Evolutionary conservation across 2,329 filamentous ascomycete genomes (phyloP).

Genomic region (Biscogniauxia sp.): DNA sequence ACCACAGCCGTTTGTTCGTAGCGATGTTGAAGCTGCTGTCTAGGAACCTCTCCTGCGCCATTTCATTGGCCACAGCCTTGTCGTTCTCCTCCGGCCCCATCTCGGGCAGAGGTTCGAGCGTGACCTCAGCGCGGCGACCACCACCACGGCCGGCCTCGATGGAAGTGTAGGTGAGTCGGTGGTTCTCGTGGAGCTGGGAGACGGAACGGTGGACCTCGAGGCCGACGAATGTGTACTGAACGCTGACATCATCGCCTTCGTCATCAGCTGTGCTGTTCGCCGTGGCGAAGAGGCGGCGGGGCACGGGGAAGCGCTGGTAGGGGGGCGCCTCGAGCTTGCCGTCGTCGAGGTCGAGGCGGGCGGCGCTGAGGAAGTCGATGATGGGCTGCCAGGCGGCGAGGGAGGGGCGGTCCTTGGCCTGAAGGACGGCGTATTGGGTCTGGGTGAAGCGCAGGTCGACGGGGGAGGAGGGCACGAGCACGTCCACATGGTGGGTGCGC

Average conservation of each 20-base stretch:
- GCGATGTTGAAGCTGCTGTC: conserved; percentile 19
- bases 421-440: conserved; percentile 33
- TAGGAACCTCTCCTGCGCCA: conserved; percentile 19
- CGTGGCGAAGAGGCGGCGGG: conserved; percentile 22
- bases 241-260: conserved; percentile 16
- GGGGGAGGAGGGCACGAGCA: conserved; percentile 43
- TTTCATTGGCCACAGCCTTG: background rate
- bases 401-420: conserved; percentile 21
- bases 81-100: background rate
- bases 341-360: conserved; percentile 44
- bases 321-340: conserved; percentile 40
- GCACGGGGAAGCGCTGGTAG: conserved; percentile 31
- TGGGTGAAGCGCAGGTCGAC: conserved; percentile 50
- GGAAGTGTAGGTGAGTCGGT: conserved; percentile 49
- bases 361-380: conserved; percentile 42
- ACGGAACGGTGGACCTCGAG: conserved; percentile 51
- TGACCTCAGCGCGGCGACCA: conserved; percentile 50
- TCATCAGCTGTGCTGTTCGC: background rate
- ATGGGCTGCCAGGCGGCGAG: conserved; percentile 35
- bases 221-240: conserved; percentile 44
- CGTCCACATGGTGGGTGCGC: conserved; percentile 38
- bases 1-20: conserved; percentile 13
- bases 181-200: conserved; percentile 40
- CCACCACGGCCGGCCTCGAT: conserved; percentile 51
- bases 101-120: conserved; percentile 36